Evolutionary conservation across 306 rosid species (phyloP).

Genomic region (cucumber (Cucumis sativus)): DNA sequence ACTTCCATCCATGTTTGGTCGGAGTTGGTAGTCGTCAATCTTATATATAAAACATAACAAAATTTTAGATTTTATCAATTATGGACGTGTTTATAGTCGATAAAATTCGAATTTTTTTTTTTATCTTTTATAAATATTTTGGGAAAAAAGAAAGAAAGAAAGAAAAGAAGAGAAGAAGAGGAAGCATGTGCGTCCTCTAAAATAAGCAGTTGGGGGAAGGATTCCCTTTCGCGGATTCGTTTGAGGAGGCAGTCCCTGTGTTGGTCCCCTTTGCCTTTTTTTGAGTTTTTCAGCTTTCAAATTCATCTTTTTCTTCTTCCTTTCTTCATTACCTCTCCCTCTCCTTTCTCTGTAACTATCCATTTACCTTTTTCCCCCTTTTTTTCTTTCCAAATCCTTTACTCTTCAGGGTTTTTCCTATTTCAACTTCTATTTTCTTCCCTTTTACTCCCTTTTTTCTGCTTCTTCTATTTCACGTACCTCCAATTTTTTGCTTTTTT

Average conservation of each 20-base stretch:
- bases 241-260: constrained; percentile 6
- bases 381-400: background rate
- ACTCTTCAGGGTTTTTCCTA: background rate
- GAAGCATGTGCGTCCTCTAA: background rate
- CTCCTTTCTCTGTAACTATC: background rate
- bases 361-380: background rate
- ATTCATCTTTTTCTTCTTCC: background rate
- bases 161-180: too few relatives aligned
- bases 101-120: too few relatives aligned
- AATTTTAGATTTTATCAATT: too few relatives aligned
- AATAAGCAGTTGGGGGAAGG: background rate
- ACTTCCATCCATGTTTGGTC: too few relatives aligned
- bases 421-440: background rate
- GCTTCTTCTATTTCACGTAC: background rate
- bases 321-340: background rate
- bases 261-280: background rate
- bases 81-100: too few relatives aligned
- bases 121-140: too few relatives aligned
- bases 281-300: background rate
- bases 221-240: background rate
- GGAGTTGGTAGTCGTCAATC: too few relatives aligned
- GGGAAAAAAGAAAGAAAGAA: too few relatives aligned
- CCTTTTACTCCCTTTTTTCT: background rate
- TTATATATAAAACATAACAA: too few relatives aligned
- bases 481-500: background rate